Evolutionary conservation across 2,329 filamentous ascomycete species (phyloP).

Genomic region (Clarireedia hainanense): DNA sequence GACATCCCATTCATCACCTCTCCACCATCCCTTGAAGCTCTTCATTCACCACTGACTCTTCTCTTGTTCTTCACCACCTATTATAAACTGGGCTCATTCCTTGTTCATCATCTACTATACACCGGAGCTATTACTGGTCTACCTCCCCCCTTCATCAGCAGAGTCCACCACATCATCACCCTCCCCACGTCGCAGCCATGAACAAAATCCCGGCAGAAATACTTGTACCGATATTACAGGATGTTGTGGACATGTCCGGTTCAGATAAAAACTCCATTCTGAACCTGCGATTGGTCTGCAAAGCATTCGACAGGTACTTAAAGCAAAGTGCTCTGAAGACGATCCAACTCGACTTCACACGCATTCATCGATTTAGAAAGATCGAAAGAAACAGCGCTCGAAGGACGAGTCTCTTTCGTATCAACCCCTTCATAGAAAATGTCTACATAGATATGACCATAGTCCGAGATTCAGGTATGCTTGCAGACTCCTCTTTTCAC

Average conservation of each 20-base stretch:
- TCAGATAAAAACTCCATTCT: conserved; percentile 39
- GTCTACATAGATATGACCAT: conserved; percentile 46
- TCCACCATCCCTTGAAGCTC: neutral
- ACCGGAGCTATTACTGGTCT: too few species aligned
- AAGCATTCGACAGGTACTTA: conserved; percentile 39
- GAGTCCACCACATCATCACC: too few species aligned
- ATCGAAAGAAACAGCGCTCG: conserved; percentile 12
- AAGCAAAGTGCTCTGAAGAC: conserved; percentile 40
- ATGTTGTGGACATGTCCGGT: conserved; percentile 32
- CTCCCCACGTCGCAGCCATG: conserved; percentile 25
- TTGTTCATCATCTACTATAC: neutral
- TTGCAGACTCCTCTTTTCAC: neutral
- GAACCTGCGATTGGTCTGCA: conserved; percentile 41
- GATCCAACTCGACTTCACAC: conserved; percentile 42
- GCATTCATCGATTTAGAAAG: conserved; percentile 28
- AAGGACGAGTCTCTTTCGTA: conserved; percentile 38
- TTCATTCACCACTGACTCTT: neutral
- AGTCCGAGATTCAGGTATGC: conserved; percentile 41
- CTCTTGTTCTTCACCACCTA: too few species aligned
- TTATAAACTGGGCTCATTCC: too few species aligned
- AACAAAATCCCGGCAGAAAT: conserved; percentile 42
- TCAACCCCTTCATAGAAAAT: conserved; percentile 36
- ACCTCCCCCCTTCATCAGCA: neutral
- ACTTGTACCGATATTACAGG: conserved; percentile 38
- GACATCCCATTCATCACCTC: too few species aligned